These are phyloP conservation scores for Paraconiothyrium brasiliense DNA, from an alignment of 2,329 filamentous ascomycete genomes.

Conservation along the genomic window DNA sequence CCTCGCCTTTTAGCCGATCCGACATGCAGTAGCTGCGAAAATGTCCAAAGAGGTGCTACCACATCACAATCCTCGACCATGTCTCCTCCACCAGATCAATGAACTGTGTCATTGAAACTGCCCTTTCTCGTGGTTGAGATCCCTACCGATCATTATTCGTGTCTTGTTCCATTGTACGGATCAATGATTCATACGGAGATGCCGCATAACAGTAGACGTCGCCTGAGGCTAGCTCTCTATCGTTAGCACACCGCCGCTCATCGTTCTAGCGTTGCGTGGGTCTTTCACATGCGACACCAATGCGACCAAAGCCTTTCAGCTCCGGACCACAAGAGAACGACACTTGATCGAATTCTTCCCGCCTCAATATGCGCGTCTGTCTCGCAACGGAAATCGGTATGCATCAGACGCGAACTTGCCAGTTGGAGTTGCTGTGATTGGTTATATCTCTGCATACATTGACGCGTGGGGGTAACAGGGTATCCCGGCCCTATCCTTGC, in stretches of 20 bases:
- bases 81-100: not conserved
- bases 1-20: conserved; percentile 3
- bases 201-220: conserved; percentile 6
- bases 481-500: conserved; percentile 1
- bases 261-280: conserved; percentile 12
- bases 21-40: not conserved
- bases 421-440: not conserved
- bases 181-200: not conserved
- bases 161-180: not conserved
- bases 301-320: not conserved
- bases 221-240: conserved; percentile 6
- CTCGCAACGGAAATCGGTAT: not conserved
- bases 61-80: no score
- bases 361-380: not conserved
- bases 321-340: not conserved
- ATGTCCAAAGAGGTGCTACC: no score
- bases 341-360: not conserved
- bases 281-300: conserved; percentile 18
- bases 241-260: conserved; percentile 8
- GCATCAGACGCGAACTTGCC: not conserved
- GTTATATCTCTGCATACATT: not conserved
- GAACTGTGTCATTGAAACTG: not conserved
- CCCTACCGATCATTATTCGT: not conserved
- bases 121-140: not conserved
- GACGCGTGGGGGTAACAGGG: conserved; percentile 18